These are phyloP conservation scores for Penstemon newberryi DNA, from an alignment of 257 asterid species.

Conservation along the genomic window DNA sequence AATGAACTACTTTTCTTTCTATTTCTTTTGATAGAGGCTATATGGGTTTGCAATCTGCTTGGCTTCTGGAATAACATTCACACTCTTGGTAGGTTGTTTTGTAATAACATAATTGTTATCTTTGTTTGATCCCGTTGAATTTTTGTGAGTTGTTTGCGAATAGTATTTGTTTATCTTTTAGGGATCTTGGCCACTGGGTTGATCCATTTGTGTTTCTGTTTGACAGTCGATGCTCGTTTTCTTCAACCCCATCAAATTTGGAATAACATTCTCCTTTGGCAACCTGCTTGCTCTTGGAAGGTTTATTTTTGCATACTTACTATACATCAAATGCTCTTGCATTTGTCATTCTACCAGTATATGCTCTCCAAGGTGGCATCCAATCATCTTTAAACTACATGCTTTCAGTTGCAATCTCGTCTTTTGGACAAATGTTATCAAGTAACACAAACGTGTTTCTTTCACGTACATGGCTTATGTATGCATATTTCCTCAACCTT, in stretches of 20 bases:
- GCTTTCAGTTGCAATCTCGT: conserved; percentile 21
- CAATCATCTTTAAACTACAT: conserved; percentile 11
- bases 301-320: conserved; percentile 39
- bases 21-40: conserved; percentile 59
- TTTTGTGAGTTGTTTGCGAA: background rate
- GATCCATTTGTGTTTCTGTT: conserved; percentile 23
- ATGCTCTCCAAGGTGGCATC: conserved; percentile 1
- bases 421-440: background rate
- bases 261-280: conserved; percentile 93
- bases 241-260: conserved; percentile 96
- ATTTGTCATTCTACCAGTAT: conserved; percentile 12
- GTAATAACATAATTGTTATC: no score
- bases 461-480: background rate
- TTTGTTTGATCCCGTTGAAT: background rate
- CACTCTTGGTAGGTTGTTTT: conserved; percentile 66
- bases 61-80: conserved; percentile 83
- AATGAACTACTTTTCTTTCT: conserved; percentile 11
- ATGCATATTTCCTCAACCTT: no score
- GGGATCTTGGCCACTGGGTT: conserved; percentile 10
- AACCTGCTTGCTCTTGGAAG: conserved; percentile 98
- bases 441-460: conserved; percentile 1
- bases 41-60: conserved; percentile 92
- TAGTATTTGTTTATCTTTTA: background rate
- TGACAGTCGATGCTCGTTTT: conserved; percentile 94
- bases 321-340: conserved; percentile 14